phyloP scores from a whole-genome alignment of 208 protist species.

The Leishmania amazonensis region DNA sequence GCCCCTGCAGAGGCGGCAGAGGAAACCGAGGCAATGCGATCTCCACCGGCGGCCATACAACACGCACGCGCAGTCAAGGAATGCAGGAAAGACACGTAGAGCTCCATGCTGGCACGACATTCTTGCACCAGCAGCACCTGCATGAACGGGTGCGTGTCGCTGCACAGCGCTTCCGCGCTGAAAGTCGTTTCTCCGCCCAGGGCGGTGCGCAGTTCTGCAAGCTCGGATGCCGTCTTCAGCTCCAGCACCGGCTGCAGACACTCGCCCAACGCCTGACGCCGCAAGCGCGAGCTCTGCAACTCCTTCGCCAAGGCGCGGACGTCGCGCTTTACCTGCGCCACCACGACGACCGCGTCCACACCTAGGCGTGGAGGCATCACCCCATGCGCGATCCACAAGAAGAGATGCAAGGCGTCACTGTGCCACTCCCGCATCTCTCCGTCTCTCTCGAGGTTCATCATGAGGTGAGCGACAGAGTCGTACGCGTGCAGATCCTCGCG shows the following conservation, averaged over 20 bases:
- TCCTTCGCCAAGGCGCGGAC: slow-evolving; percentile 56
- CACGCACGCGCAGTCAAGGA: slow-evolving; percentile 44
- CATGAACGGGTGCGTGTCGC: slow-evolving; percentile 62
- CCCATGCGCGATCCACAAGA: slow-evolving; percentile 49
- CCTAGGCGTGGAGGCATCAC: slow-evolving; percentile 67
- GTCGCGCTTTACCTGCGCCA: slow-evolving; percentile 67
- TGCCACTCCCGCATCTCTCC: slow-evolving; percentile 29
- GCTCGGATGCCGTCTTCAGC: slow-evolving; percentile 54
- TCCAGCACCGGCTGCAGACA: slow-evolving; percentile 68
- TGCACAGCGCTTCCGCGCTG: slow-evolving; percentile 47
- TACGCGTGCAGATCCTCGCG: slow-evolving; percentile 32
- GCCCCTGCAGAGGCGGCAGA: not conserved
- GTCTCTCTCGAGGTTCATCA: slow-evolving; percentile 69
- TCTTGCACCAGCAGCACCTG: slow-evolving; percentile 74
- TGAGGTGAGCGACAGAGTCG: slow-evolving; percentile 50
- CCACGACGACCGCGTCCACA: slow-evolving; percentile 66
- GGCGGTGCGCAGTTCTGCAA: slow-evolving; percentile 49
- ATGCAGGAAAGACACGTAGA: slow-evolving; percentile 60
- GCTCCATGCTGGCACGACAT: slow-evolving; percentile 46
- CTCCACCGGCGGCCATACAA: not conserved
- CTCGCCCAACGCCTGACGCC: slow-evolving; percentile 63
- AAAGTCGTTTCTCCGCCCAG: slow-evolving; percentile 68
- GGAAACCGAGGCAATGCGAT: not conserved
- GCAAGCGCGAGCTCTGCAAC: slow-evolving; percentile 65
- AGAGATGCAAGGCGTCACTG: slow-evolving; percentile 50